Evolutionary conservation across 345 rosid genomes (phyloP).

Genomic region (Linum lewisii): DNA sequence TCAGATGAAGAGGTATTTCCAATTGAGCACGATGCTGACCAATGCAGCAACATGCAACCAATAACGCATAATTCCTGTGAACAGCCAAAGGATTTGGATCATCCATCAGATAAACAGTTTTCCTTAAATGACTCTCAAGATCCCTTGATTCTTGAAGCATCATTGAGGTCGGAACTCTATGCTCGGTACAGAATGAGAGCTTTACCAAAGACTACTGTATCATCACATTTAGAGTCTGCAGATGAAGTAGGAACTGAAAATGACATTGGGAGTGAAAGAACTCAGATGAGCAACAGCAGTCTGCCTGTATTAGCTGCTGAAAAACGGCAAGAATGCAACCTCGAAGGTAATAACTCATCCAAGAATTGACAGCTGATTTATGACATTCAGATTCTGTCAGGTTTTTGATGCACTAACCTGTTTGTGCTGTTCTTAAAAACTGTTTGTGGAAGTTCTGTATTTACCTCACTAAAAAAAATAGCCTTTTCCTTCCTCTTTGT

Average conservation of each 20-base stretch:
- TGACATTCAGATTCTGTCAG: not conserved
- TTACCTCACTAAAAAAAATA: not conserved
- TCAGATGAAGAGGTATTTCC: constrained; percentile 53
- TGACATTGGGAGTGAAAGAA: constrained; percentile 55
- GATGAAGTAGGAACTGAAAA: constrained; percentile 41
- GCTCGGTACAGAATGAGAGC: constrained; percentile 50
- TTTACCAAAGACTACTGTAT: constrained; percentile 32
- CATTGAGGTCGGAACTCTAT: constrained; percentile 72
- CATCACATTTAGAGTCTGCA: constrained; percentile 28
- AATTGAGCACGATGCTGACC: constrained; percentile 33
- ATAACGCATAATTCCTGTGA: constrained; percentile 25
- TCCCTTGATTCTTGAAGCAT: constrained; percentile 66
- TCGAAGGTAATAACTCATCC: constrained; percentile 36
- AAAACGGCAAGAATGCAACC: constrained; percentile 29
- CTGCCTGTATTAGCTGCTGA: constrained; percentile 33
- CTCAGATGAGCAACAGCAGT: constrained; percentile 41
- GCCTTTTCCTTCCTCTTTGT: not conserved
- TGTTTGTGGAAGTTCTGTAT: not conserved
- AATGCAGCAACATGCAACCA: constrained; percentile 25
- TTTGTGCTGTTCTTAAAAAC: not conserved
- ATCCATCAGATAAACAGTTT: constrained; percentile 12
- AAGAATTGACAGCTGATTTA: constrained; percentile 1
- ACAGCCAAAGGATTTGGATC: constrained; percentile 16
- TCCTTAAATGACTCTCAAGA: constrained; percentile 31
- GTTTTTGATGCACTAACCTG: not conserved